phyloP scores from a whole-genome alignment of 139 green algal species.

The Tetratostichococcus sp. region DNA sequence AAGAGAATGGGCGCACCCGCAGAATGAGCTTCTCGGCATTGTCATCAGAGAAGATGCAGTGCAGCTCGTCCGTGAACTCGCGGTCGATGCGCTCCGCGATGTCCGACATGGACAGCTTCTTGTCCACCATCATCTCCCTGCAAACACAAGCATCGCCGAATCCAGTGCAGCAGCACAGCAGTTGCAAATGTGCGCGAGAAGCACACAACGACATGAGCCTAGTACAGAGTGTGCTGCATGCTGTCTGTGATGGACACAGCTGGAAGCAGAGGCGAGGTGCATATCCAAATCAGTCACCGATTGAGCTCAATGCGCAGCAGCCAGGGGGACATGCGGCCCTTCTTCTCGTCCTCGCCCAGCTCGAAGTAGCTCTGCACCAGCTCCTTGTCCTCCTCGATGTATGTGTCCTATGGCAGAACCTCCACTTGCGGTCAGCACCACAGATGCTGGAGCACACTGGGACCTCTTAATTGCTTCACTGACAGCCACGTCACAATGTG shows the following conservation, averaged over 20 bases:
- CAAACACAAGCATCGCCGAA: background rate
- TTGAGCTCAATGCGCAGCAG: slow-evolving; percentile 83
- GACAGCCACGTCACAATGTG: no score
- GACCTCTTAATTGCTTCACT: no score
- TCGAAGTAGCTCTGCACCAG: slow-evolving; percentile 85
- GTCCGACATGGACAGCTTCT: slow-evolving; percentile 78
- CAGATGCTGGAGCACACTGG: no score
- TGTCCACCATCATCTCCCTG: slow-evolving; percentile 93
- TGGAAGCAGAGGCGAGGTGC: no score
- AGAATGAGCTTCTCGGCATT: slow-evolving; percentile 93
- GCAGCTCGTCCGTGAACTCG: slow-evolving; percentile 88
- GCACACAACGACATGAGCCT: no score
- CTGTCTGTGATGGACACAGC: no score
- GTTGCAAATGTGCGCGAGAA: no score
- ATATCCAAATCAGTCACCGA: no score
- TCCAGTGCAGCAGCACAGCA: no score
- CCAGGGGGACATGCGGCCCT: slow-evolving; percentile 80
- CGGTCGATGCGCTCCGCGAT: slow-evolving; percentile 74
- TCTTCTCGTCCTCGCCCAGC: slow-evolving; percentile 77
- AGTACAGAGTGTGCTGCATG: no score
- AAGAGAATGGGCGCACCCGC: slow-evolving; percentile 64
- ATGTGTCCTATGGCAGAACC: slow-evolving; percentile 49
- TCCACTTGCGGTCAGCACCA: no score
- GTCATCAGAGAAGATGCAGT: slow-evolving; percentile 94
- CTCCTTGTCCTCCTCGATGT: slow-evolving; percentile 87